These are phyloP conservation scores for Spinacia oleracea DNA, from an alignment of 179 eudicot genomes.

Conservation along the genomic window DNA sequence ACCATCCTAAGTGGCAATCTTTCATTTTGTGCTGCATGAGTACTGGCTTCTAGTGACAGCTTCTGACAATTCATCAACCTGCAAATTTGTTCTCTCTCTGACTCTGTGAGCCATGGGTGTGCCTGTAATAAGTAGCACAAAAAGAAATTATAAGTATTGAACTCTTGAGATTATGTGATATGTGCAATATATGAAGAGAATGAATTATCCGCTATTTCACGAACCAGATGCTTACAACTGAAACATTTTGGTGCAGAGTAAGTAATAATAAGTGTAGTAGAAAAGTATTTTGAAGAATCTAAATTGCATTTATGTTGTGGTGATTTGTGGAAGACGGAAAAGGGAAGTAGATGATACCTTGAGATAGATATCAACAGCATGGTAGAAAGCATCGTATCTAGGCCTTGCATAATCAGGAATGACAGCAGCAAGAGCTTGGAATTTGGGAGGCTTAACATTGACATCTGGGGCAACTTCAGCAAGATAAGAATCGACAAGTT, in stretches of 20 bases:
- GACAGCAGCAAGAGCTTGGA: slow-evolving; percentile 60
- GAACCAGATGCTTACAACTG: not conserved
- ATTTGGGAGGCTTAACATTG: slow-evolving; percentile 62
- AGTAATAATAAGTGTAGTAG: not conserved
- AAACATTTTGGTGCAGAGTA: not conserved
- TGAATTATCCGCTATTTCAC: too few relatives aligned
- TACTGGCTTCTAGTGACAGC: slow-evolving; percentile 81
- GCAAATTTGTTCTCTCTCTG: slow-evolving; percentile 77
- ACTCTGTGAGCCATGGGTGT: slow-evolving; percentile 78
- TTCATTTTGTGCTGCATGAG: slow-evolving; percentile 89
- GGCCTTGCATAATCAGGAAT: slow-evolving; percentile 80
- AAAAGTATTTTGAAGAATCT: too few relatives aligned
- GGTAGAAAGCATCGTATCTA: slow-evolving; percentile 69
- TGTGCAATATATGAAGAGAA: too few relatives aligned
- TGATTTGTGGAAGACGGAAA: not conserved
- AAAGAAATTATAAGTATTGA: not conserved
- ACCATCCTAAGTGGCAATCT: slow-evolving; percentile 79
- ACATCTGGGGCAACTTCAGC: slow-evolving; percentile 81
- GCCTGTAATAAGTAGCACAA: slow-evolving; percentile 41
- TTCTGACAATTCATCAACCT: slow-evolving; percentile 81
- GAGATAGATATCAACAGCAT: slow-evolving; percentile 72
- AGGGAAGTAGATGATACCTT: slow-evolving; percentile 42
- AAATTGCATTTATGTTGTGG: not conserved
- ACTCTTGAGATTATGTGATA: too few relatives aligned
- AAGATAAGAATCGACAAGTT: slow-evolving; percentile 67